phyloP scores from a whole-genome alignment of 164 flowering plant species.

The Vitis rotundifolia region DNA sequence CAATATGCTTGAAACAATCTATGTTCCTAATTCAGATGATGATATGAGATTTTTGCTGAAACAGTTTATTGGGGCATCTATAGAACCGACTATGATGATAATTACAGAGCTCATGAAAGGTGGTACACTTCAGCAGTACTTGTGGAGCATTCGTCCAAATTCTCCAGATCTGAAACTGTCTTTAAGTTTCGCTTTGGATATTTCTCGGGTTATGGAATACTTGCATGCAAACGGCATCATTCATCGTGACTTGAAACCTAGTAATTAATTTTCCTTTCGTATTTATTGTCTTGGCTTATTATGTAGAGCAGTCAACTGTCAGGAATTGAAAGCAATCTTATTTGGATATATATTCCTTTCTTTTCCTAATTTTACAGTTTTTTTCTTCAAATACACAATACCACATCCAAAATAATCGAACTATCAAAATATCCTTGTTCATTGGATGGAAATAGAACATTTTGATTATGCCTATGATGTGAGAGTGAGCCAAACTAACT shows the following conservation, averaged over 20 bases:
- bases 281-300: not conserved
- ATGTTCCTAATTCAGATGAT: not conserved
- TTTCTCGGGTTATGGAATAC: constrained; percentile 33
- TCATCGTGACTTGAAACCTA: constrained; percentile 41
- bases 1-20: too few species aligned
- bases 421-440: not conserved
- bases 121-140: constrained; percentile 24
- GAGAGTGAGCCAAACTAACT: not conserved
- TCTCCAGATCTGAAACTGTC: constrained; percentile 24
- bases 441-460: not conserved
- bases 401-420: not conserved
- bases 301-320: not conserved
- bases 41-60: constrained; percentile 1
- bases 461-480: not conserved
- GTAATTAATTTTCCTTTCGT: constrained; percentile 14
- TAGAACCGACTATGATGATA: constrained; percentile 32
- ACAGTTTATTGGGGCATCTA: constrained; percentile 36
- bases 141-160: constrained; percentile 27
- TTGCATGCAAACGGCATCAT: constrained; percentile 37
- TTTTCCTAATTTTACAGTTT: not conserved
- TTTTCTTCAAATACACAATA: not conserved
- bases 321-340: not conserved
- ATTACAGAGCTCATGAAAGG: constrained; percentile 35
- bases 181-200: constrained; percentile 29
- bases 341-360: not conserved